phyloP scores from a whole-genome alignment of 2,329 filamentous ascomycete genomes.

The Alternaria dauci region DNA sequence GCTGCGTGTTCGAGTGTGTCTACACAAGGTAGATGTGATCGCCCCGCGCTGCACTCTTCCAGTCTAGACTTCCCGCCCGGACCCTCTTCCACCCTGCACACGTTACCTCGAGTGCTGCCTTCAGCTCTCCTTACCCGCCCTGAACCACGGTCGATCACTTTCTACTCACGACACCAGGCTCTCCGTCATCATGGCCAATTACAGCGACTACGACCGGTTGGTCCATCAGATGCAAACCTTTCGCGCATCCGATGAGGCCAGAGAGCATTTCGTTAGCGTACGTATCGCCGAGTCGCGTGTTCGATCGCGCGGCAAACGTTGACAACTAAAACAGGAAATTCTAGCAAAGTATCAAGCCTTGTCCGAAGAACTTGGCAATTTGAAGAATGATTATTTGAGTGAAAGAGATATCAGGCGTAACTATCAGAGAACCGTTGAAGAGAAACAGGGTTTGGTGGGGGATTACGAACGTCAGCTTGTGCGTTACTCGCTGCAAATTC shows the following conservation, averaged over 20 bases:
- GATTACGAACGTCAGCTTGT: constrained; percentile 40
- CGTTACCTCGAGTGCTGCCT: constrained; percentile 9
- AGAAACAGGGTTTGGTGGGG: constrained; percentile 27
- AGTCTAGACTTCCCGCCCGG: constrained; percentile 8
- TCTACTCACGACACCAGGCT: not conserved
- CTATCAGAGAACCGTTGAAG: constrained; percentile 39
- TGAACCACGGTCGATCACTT: constrained; percentile 4
- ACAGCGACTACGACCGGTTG: constrained; percentile 33
- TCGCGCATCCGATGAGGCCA: constrained; percentile 47
- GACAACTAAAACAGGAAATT: constrained; percentile 35
- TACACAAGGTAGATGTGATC: constrained; percentile 1
- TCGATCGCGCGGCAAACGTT: constrained; percentile 24
- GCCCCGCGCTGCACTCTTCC: not conserved
- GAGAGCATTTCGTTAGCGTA: constrained; percentile 47
- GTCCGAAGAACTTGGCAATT: constrained; percentile 33
- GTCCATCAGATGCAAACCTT: constrained; percentile 44
- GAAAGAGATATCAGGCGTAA: constrained; percentile 44
- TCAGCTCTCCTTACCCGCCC: constrained; percentile 5
- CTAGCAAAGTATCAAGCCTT: constrained; percentile 39
- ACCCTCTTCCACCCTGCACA: constrained; percentile 7
- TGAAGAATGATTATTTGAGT: constrained; percentile 43
- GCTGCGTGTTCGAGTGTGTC: not conserved
- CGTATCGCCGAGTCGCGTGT: constrained; percentile 14
- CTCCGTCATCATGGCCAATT: constrained; percentile 18
- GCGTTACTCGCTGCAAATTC: constrained; percentile 13